A percentile compares a stretch with the other conserved stretches of the same genome.
phyloP scores from a whole-genome alignment of 805 yeast genomes.

The Debaryomyces maramus region DNA sequence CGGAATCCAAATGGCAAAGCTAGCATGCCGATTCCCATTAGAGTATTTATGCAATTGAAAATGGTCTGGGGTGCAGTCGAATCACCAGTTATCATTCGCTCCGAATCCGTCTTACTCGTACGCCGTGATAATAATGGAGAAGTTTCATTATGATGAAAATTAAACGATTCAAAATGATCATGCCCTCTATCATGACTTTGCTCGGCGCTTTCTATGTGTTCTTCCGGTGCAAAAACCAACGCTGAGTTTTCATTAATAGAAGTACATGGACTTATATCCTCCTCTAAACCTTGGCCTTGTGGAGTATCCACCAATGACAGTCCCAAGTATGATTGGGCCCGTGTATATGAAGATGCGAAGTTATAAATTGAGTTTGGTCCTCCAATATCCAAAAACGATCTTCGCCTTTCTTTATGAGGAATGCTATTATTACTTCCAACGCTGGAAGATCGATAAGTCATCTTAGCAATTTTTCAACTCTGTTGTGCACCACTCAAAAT shows the following conservation, averaged over 20 bases:
- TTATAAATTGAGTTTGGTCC: constrained; percentile 38
- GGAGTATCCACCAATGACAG: constrained; percentile 16
- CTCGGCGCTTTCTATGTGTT: constrained; percentile 12
- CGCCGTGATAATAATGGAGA: constrained; percentile 8
- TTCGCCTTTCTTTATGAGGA: constrained; percentile 17
- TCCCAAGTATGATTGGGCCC: constrained; percentile 35
- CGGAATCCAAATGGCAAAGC: constrained; percentile 71
- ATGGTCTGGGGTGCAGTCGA: constrained; percentile 71
- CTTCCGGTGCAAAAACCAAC: too few species aligned
- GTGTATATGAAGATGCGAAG: constrained; percentile 39
- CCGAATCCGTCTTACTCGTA: constrained; percentile 6
- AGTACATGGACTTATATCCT: constrained; percentile 22
- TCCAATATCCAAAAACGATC: constrained; percentile 33
- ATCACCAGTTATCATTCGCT: constrained; percentile 16
- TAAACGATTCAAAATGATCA: constrained; percentile 13
- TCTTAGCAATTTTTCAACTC: too few species aligned
- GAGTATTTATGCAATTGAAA: constrained; percentile 67
- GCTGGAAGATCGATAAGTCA: not conserved
- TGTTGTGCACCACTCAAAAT: too few species aligned
- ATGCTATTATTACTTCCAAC: not conserved
- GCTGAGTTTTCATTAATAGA: constrained; percentile 14
- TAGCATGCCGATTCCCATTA: constrained; percentile 74
- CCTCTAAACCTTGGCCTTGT: constrained; percentile 7
- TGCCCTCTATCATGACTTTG: constrained; percentile 17
- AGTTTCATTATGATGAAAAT: constrained; percentile 18